Base-by-base conservation (phyloP, 352 stramenopile genomes). In the Elongisporangium undulatum region DNA sequence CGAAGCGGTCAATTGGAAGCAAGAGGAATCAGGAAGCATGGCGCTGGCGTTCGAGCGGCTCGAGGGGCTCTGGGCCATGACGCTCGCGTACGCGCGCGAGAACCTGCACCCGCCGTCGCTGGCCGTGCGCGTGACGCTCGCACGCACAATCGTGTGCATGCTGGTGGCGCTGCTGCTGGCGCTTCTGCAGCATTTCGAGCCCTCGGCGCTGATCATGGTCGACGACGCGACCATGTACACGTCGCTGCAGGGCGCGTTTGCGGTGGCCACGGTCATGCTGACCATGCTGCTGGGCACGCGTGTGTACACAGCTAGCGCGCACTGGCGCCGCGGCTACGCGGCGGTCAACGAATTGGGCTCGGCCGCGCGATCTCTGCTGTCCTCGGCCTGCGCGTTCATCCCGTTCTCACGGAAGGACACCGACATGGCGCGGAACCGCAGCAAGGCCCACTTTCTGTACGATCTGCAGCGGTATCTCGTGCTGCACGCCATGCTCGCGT, bases 391-490 rank as follows among this genome's bases (percentile, higher is more conserved):
- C 54, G 61, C 71, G n/a, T 80, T 80, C 54, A 63, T 78, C 56
- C 73, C 75, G 53, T 80, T 82, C 51, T 77, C 69, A 0, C 72
- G 72, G 56, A 75, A 77, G 24, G 59, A 55, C 12, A 56, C 64
- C 23, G 68, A 78, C 39, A 56, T 57, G 59, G 53, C 59, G 13
- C 66, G 78, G 58, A 71, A 72, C 53, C 64, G 62, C 41, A 74
- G 67, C 61, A 84, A 84, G 57, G 74, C 66, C n/a, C 67, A 81
- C 54, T 78, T 85, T 45, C 68, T 89, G 51, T 64, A 67, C 20
- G 75, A 87, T 59, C 63, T 89, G 16, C 83, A 85, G 65, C 74
- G 79, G n/a, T 77, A 82, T 49, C 66, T 81, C 55, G 51, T 89
- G 41, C 61, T 79, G 22, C 87, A 87, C 24, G 62, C 83, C 19